phyloP scores from a whole-genome alignment of 2,329 filamentous ascomycete species.

The Thelonectria olida region DNA sequence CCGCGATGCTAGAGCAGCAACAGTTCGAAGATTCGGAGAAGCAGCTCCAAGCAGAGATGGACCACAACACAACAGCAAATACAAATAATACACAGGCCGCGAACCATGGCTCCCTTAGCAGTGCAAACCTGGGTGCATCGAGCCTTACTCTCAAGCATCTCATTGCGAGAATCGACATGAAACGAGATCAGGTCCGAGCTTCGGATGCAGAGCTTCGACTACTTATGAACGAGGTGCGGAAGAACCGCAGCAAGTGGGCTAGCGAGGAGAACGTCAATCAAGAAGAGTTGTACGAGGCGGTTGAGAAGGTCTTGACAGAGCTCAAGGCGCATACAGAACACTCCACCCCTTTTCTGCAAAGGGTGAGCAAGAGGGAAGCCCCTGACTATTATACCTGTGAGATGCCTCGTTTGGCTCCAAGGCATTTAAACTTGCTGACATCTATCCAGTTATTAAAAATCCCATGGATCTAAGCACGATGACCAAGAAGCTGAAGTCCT shows the following conservation, averaged over 20 bases:
- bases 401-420: constrained; percentile 41
- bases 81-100: constrained; percentile 62
- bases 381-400: constrained; percentile 93
- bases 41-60: constrained; percentile 95
- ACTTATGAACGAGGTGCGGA: constrained; percentile 96
- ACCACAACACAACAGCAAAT: constrained; percentile 66
- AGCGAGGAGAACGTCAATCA: constrained; percentile 97
- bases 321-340: constrained; percentile 98
- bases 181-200: constrained; percentile 87
- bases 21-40: constrained; percentile 96
- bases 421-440: constrained; percentile 32
- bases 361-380: constrained; percentile 96
- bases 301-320: constrained; percentile 96
- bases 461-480: constrained; percentile 98
- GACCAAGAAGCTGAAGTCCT: constrained; percentile 93
- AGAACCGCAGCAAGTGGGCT: constrained; percentile 98
- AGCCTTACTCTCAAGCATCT: constrained; percentile 97
- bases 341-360: constrained; percentile 92
- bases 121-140: constrained; percentile 92
- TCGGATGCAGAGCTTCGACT: constrained; percentile 92
- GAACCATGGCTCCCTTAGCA: constrained; percentile 90
- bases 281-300: constrained; percentile 95
- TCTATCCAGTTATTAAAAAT: constrained; percentile 80
- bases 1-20: constrained; percentile 97
- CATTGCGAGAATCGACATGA: constrained; percentile 93